phyloP scores from a whole-genome alignment of 345 rosid genomes.

The Hibiscus mutabilis region DNA sequence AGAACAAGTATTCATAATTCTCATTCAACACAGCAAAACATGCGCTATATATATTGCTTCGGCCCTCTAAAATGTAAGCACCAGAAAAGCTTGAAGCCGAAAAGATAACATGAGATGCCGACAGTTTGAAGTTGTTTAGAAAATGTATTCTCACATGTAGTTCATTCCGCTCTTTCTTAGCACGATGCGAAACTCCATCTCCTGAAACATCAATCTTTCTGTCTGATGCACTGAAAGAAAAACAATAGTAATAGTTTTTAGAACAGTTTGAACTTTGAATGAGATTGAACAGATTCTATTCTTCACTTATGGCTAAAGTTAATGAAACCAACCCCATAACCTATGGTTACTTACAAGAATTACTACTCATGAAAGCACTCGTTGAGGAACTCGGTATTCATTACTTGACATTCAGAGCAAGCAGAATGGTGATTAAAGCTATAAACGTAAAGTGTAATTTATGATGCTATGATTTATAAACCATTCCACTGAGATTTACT shows the following conservation, averaged over 20 bases:
- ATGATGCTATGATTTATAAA: no score
- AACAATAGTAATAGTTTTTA: neutral
- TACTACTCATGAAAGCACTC: no score
- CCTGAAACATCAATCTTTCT: constrained; percentile 33
- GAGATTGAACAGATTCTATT: neutral
- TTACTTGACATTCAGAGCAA: no score
- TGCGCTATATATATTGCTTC: no score
- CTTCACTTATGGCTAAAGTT: neutral
- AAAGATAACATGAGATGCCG: constrained; percentile 4
- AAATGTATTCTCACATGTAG: constrained; percentile 35
- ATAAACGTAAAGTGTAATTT: no score
- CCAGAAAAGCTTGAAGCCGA: neutral
- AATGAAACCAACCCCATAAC: neutral
- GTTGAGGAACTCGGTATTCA: no score
- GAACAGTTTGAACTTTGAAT: constrained; percentile 8
- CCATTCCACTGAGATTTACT: no score
- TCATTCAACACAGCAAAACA: constrained; percentile 6
- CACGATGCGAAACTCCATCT: constrained; percentile 23
- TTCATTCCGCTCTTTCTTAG: constrained; percentile 28
- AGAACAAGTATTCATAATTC: neutral
- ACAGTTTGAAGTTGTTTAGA: neutral
- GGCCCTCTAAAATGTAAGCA: neutral
- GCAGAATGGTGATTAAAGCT: no score
- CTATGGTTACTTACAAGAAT: neutral
- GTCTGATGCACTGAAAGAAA: constrained; percentile 60